phyloP scores from a whole-genome alignment of 306 rosid species.

The Carpinus viminea region DNA sequence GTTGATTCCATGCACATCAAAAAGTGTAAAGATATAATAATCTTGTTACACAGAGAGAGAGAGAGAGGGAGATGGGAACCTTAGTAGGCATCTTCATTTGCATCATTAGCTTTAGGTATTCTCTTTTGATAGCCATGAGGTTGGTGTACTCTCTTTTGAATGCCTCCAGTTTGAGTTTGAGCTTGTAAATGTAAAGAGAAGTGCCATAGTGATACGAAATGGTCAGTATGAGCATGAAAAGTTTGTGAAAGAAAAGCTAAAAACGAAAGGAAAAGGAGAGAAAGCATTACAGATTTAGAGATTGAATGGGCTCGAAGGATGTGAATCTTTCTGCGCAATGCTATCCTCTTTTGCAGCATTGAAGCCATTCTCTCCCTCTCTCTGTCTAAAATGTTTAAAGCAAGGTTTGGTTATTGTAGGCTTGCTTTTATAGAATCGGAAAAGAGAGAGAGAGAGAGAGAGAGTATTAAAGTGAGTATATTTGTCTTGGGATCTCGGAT shows the following conservation, averaged over 20 bases:
- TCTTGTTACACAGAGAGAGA: background rate
- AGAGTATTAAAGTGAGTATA: background rate
- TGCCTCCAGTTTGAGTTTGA: conserved; percentile 43
- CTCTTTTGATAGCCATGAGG: conserved; percentile 31
- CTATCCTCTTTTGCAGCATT: conserved; percentile 49
- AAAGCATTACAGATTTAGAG: conserved; percentile 47
- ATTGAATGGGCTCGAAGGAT: conserved; percentile 46
- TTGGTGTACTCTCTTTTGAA: conserved; percentile 35
- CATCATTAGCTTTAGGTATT: conserved; percentile 16
- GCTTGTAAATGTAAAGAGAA: conserved; percentile 24
- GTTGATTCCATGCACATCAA: conserved; percentile 3
- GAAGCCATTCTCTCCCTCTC: conserved; percentile 49
- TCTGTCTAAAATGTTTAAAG: conserved; percentile 33
- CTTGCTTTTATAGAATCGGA: conserved; percentile 52
- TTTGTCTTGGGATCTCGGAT: conserved; percentile 26
- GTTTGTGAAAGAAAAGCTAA: background rate
- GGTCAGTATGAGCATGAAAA: background rate
- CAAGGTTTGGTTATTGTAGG: conserved; percentile 24
- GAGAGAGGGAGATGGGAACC: conserved; percentile 12
- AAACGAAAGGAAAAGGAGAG: background rate
- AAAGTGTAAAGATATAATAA: background rate
- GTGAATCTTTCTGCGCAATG: conserved; percentile 63
- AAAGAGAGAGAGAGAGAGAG: conserved; percentile 17
- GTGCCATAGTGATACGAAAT: conserved; percentile 14
- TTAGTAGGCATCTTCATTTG: conserved; percentile 15